Evolutionary conservation across 2,329 filamentous ascomycete species (phyloP), one percentile per base, ranked within the genome.

Genomic region (Fusarium heterosporum): DNA sequence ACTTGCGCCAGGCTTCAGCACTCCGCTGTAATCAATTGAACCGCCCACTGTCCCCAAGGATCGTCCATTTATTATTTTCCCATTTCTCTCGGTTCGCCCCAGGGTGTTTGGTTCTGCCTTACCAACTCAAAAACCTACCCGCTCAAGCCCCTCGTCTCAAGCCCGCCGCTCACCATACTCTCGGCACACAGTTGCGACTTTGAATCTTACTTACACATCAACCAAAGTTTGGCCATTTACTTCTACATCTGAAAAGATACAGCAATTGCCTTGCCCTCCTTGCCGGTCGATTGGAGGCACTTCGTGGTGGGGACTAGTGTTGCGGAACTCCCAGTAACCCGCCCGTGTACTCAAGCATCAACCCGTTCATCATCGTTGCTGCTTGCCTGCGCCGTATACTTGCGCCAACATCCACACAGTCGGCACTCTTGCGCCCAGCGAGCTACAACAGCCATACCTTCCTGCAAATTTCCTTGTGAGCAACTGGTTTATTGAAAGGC

Each of bases 321-420:
- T 16, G 26, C 30, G 32, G 10, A 30, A 53, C 46, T 57, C 61
- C 55, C 53, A 40, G 36, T 14, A 22, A 32, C 49, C 57, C 22
- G 19, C 49, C 57, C 22, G 19, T 55, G 50, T 52, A 32, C 69
- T 30, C 41, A 54, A 40, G 57, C 43, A 49, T 64, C 39, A 39
- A 39, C 52, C 41, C 49, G 51, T 19, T 22, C 34, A 50, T 66
- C 45, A 39, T 54, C 43, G 56, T 53, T 64, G 50, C 69, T 48
- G 48, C 42, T 50, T 66, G 53, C 8, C 65, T 63, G 42, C 51
- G 63, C 65, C 59, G 42, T 69, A 53, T 59, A 55, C 45, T 65
- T 69, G 59, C 55, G 49, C 64, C 55, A 64, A 54, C 64, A 29
- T 38, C 53, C 58, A 55, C 47, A 66, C 49, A 49, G 36, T 46